Conservation (phyloP, 306 rosid genomes). For the Medicago arabica region DNA sequence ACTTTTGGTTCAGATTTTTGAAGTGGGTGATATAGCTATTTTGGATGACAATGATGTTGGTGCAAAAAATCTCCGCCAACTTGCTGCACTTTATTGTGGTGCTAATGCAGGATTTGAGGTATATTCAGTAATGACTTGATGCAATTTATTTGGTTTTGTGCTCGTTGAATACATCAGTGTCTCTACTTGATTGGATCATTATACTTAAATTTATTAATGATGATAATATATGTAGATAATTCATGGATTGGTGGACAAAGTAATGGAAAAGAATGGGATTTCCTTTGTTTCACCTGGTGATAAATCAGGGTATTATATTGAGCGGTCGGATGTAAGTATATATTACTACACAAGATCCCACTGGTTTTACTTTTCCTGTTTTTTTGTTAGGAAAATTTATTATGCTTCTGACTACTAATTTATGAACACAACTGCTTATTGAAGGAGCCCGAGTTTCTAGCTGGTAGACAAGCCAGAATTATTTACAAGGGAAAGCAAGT, state of each 20-base stretch:
- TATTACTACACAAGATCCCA: conserved; percentile 12
- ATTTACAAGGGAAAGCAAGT: conserved; percentile 65
- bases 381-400: not conserved
- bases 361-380: conserved; percentile 20
- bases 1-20: conserved; percentile 70
- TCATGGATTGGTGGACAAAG: conserved; percentile 91
- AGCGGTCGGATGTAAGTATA: conserved; percentile 71
- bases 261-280: conserved; percentile 82
- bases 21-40: conserved; percentile 81
- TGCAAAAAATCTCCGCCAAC: conserved; percentile 76
- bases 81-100: conserved; percentile 85
- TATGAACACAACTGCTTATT: conserved; percentile 35
- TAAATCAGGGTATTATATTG: conserved; percentile 62
- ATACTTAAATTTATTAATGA: conserved; percentile 24
- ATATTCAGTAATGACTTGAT: conserved; percentile 27
- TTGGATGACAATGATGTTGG: conserved; percentile 88
- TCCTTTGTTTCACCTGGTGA: conserved; percentile 69
- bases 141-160: conserved; percentile 30
- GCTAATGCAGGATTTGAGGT: conserved; percentile 96
- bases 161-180: not conserved
- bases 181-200: not conserved
- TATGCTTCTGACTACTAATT: conserved; percentile 17
- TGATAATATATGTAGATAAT: conserved; percentile 61
- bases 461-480: conserved; percentile 82
- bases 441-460: conserved; percentile 93